These are phyloP conservation scores for Monosporozyma aerobia DNA, from an alignment of 805 yeast genomes.

Conservation along the genomic window DNA sequence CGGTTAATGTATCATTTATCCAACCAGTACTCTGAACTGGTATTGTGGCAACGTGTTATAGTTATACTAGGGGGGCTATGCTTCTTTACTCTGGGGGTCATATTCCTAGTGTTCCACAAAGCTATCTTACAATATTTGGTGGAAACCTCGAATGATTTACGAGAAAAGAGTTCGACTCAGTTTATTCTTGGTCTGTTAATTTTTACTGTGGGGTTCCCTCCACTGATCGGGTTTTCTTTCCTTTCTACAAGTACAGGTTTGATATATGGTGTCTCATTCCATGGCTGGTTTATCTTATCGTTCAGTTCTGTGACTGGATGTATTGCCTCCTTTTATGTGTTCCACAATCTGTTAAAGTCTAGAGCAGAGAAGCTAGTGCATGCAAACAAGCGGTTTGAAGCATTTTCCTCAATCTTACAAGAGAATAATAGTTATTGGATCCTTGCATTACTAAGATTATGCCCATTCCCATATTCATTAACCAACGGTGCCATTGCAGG, in stretches of 20 bases:
- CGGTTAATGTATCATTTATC: constrained; percentile 7
- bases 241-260: constrained; percentile 64
- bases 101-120: constrained; percentile 22
- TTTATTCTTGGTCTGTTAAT: constrained; percentile 43
- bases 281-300: constrained; percentile 74
- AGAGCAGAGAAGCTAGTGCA: constrained; percentile 54
- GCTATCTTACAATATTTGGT: constrained; percentile 30
- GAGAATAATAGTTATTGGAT: constrained; percentile 62
- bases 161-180: constrained; percentile 33
- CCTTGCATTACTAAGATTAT: constrained; percentile 63
- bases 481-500: constrained; percentile 90
- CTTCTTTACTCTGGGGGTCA: constrained; percentile 11
- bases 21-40: constrained; percentile 13
- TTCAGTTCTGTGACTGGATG: constrained; percentile 66
- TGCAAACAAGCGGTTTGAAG: constrained; percentile 55
- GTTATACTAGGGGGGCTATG: constrained; percentile 9
- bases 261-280: constrained; percentile 63
- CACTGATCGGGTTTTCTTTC: constrained; percentile 73
- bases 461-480: constrained; percentile 89
- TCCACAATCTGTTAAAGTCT: constrained; percentile 47
- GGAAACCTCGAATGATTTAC: constrained; percentile 38
- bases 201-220: constrained; percentile 77
- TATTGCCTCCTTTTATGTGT: constrained; percentile 58
- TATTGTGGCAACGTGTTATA: constrained; percentile 18
- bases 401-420: constrained; percentile 62